phyloP scores from a whole-genome alignment of 345 rosid genomes.

The Acer yangbiense region DNA sequence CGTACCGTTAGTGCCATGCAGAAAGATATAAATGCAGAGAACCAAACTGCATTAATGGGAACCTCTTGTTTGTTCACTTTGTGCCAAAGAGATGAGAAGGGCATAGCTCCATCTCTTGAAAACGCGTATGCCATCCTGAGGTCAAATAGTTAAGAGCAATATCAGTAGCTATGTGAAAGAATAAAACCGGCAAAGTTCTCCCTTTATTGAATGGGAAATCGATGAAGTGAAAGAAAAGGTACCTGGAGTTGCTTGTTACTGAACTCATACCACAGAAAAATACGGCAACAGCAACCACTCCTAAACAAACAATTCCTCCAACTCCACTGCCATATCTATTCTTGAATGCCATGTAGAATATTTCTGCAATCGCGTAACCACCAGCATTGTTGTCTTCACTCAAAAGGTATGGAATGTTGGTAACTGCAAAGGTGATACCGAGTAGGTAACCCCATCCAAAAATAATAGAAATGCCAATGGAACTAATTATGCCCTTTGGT shows the following conservation, averaged over 20 bases:
- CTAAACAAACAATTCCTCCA: slow-evolving; percentile 89
- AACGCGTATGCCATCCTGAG: slow-evolving; percentile 98
- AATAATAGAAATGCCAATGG: slow-evolving; percentile 84
- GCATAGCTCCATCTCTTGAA: slow-evolving; percentile 98
- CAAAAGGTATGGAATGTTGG: slow-evolving; percentile 73
- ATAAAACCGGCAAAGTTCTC: not conserved
- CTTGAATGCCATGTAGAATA: slow-evolving; percentile 83
- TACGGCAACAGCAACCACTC: slow-evolving; percentile 82
- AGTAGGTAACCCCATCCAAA: slow-evolving; percentile 95
- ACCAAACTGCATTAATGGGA: slow-evolving; percentile 91
- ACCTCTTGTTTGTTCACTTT: slow-evolving; percentile 85
- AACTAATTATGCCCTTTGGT: slow-evolving; percentile 82
- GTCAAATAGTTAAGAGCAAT: slow-evolving; percentile 1
- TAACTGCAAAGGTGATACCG: slow-evolving; percentile 87
- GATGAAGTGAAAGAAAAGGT: not conserved
- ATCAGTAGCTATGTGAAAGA: slow-evolving; percentile 1
- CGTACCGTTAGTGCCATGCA: slow-evolving; percentile 96
- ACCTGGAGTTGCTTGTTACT: slow-evolving; percentile 96
- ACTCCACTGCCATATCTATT: slow-evolving; percentile 81
- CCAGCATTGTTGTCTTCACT: slow-evolving; percentile 78
- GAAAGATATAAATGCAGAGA: slow-evolving; percentile 66
- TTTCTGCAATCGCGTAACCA: slow-evolving; percentile 90
- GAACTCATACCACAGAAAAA: slow-evolving; percentile 99
- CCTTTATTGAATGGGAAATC: not conserved
- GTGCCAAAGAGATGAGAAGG: slow-evolving; percentile 81